Base-by-base conservation (phyloP, 768 basidiomycete genomes). In the Crepidotus variabilis region DNA sequence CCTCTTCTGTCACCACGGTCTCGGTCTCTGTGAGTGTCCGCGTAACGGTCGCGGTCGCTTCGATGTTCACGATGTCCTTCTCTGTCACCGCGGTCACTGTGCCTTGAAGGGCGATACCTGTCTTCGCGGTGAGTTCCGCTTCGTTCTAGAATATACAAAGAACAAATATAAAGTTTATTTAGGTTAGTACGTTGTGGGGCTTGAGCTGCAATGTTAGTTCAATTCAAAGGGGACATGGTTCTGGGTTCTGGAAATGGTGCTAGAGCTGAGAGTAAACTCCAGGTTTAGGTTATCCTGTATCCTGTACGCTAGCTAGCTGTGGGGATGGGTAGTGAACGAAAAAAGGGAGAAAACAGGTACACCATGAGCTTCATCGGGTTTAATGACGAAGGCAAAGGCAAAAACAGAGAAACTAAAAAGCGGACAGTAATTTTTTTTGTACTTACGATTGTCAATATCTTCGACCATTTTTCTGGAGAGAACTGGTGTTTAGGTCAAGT, bases 61-160 rank as follows among this genome's bases (percentile, higher is more conserved):
- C 83, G 74, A 56, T 82, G 77, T 35, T 80, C 73, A 60, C 80
- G 77, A 50, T 67, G 63, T 53, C 76, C 76, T 18, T 75, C 69
- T 47, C 73, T 61, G 55, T 77, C 66, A 47, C 77, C 66, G 35
- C 83, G 72, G 53, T 82, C 85, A 59, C 86, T 85, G 61, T 86
- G 80, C 60, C 87, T 79, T 49, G 85, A 80, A 52, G 86, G 78
- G 61, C 88, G 82, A 69, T 89, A 83, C 52, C 85, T 80, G 64
- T 84, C 86, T 63, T 82, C 82, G 61, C 86, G 86, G 65, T 84
- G 82, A 72, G 75, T 65, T 71, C 68, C 75, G 69, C 57, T 57
- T 36, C 81, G 83, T 66, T 79, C 80, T 78, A 72, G 65, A 72
- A 72, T 69, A 72, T 74, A 64, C 64, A 69, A 66, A 61, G 63